Evolutionary conservation across 2,329 filamentous ascomycete genomes (phyloP), one percentile per base, ranked within the genome.

Genomic region (Alternaria sp.): DNA sequence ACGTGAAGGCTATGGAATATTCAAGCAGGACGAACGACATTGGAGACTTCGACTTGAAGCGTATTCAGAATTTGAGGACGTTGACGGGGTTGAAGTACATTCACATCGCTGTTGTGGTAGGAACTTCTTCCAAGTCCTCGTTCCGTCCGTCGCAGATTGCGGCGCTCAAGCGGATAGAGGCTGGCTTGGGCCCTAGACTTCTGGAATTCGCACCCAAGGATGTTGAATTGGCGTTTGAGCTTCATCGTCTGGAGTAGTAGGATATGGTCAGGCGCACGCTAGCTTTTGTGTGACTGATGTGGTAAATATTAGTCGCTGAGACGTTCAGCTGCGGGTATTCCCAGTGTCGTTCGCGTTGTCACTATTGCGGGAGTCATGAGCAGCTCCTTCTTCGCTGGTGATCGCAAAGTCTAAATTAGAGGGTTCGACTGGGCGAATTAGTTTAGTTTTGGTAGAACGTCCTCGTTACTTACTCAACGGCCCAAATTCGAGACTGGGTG

Each of bases 361-460:
- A 1, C 32, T 36, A n/a, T 36, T 10, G 15, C 32, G 15, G 15
- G 7, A 36, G 32, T 2, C 8, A 0, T 36, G 32, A n/a, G 15
- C 10, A 8, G 32, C 32, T 36, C 15, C 15, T 36, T 36, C 32
- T 36, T n/a, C 32, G 32, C 10, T 9, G 32, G 8, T 10, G 10
- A n/a, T 10, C 4, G 32, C 32, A n/a, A n/a, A 1, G 0, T 36
- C 15, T 5, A 10, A 36, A 0, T 10, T 36, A 36, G 2, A 0
- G 32, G 8, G 8, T 5, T 36, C 2, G 32, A 2, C 32, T 36
- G 32, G 32, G 32, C 8, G 15, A 36, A n/a, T 10, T n/a, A 1
- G 0, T 36, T 9, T 36, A 36, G 32, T 36, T 5, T 36, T 36
- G 32, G 32, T 36, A 36, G 32, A 36, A 36, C 10, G 5, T 10